Evolutionary conservation across 2,329 filamentous ascomycete genomes (phyloP).

Genomic region (Stachybotrys chlorohalonatus): DNA sequence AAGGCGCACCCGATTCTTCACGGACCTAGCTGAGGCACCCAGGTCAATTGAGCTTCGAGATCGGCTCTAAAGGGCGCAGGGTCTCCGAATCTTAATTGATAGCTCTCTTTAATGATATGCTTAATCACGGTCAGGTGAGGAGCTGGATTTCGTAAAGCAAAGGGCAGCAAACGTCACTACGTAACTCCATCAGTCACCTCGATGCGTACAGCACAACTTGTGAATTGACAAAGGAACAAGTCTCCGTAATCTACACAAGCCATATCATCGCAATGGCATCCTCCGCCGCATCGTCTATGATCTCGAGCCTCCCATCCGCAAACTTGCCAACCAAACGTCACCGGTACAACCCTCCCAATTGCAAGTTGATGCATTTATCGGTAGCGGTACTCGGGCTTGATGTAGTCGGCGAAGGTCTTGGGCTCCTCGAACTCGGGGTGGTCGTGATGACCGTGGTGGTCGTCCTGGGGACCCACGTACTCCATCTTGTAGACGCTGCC

Average conservation of each 20-base stretch:
- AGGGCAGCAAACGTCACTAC: too few species aligned
- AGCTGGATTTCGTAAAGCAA: too few species aligned
- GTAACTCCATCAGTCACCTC: not conserved
- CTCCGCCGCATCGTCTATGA: conserved; percentile 8
- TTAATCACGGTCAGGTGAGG: too few species aligned
- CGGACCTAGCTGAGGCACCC: too few species aligned
- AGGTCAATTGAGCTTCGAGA: too few species aligned
- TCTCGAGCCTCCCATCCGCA: conserved; percentile 11
- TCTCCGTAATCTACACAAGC: conserved; percentile 32
- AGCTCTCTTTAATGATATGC: too few species aligned
- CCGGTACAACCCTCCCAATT: not conserved
- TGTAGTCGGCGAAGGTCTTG: conserved; percentile 94
- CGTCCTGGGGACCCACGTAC: conserved; percentile 77
- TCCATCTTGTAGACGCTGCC: conserved; percentile 97
- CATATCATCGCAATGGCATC: conserved; percentile 10
- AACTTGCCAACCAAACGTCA: conserved; percentile 5
- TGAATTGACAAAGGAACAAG: conserved; percentile 24
- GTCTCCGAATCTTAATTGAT: too few species aligned
- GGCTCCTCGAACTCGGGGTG: conserved; percentile 66
- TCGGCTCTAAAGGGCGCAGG: too few species aligned
- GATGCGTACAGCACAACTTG: conserved; percentile 5
- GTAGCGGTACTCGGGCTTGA: conserved; percentile 93
- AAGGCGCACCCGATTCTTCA: too few species aligned
- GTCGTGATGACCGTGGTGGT: conserved; percentile 48
- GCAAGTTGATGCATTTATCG: conserved; percentile 21